Conservation (phyloP, 2,329 filamentous ascomycete genomes). For the Chrysosporium keratinophilum region DNA sequence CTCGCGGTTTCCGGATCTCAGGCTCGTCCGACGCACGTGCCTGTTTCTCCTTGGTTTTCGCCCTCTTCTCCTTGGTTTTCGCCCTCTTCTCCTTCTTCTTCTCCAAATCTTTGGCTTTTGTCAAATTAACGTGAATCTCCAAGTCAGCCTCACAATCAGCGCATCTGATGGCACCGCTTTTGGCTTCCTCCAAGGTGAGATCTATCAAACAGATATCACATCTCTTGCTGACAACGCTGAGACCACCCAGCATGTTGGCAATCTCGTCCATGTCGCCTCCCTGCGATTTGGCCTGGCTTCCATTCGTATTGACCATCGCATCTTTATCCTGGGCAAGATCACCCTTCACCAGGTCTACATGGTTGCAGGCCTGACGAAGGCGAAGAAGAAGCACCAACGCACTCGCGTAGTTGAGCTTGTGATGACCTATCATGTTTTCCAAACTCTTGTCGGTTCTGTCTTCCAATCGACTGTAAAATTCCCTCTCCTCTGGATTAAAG, state of each 20-base stretch:
- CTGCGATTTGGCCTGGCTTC: conserved; percentile 43
- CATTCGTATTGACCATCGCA: conserved; percentile 55
- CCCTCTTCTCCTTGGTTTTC: conserved; percentile 34
- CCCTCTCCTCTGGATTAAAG: conserved; percentile 68
- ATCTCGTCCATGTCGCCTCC: conserved; percentile 62
- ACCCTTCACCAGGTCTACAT: conserved; percentile 75
- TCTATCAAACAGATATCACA: conserved; percentile 75
- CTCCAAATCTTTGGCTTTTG: conserved; percentile 23
- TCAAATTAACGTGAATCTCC: conserved; percentile 42
- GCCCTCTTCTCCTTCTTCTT: conserved; percentile 40
- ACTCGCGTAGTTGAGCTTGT: conserved; percentile 78
- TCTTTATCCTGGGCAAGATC: conserved; percentile 84
- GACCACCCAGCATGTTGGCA: conserved; percentile 72
- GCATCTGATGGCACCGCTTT: conserved; percentile 51
- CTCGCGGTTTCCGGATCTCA: background rate
- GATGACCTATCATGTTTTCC: conserved; percentile 74
- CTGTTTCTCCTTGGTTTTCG: conserved; percentile 27
- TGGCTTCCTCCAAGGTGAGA: conserved; percentile 48
- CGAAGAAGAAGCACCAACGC: conserved; percentile 86
- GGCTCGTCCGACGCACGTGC: conserved; percentile 27
- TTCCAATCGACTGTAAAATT: conserved; percentile 77
- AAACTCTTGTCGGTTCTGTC: conserved; percentile 76
- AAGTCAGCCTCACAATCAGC: conserved; percentile 66
- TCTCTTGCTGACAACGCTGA: conserved; percentile 65
- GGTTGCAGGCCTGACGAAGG: conserved; percentile 86